Base-by-base conservation (phyloP, 345 rosid species). In the Pugionium dolabratum region DNA sequence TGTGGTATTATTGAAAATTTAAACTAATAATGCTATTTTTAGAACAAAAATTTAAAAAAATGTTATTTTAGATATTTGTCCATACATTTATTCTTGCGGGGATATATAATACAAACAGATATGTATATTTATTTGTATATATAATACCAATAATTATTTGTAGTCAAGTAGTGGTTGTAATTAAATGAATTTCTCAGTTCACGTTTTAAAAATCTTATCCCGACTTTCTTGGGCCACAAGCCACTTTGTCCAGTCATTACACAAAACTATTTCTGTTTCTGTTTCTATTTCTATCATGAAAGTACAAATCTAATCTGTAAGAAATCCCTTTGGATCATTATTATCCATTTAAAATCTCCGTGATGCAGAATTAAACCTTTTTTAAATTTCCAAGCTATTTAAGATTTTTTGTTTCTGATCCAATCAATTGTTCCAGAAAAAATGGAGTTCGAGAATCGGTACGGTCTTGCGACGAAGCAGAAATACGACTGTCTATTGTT, bases 401-500 rank as follows among this genome's bases (percentile, higher is more conserved):
- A 62, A 64, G 27, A 18, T 48, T 55, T 40, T 31, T 27, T 31
- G 28, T 41, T 44, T 58, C 35, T 73, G 40, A 66, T 73, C 28
- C 11, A 59, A 51, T 72, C 71, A 59, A 26, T 39, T 60, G 10
- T 60, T 67, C 2, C 64, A 72, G 78, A 64, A 74, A 18, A 18
- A 63, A 86, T 86, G 91, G 91, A 78, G 68, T 76, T 69, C 46
- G 87, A 83, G 47, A 75, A 72, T 69, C 76, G 62, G 40, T 86
- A 83, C 72, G 74, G 78, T 34, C 59, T 78, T 59, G 33, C 72
- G 2, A 25, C 66, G 5, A 51, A 67, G 36, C 76, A 59, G 40
- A 85, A 80, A 54, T 87, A 77, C 54, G 95, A 89, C 52, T 85
- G 95, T 70, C 94, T 91, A 75, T 79, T 91, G 39, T 92, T 92